Percentiles rank a stretch among this genome's conserved stretches.
phyloP scores from a whole-genome alignment of 1,284 basidiomycete species.

The Nidula niveotomentosa region DNA sequence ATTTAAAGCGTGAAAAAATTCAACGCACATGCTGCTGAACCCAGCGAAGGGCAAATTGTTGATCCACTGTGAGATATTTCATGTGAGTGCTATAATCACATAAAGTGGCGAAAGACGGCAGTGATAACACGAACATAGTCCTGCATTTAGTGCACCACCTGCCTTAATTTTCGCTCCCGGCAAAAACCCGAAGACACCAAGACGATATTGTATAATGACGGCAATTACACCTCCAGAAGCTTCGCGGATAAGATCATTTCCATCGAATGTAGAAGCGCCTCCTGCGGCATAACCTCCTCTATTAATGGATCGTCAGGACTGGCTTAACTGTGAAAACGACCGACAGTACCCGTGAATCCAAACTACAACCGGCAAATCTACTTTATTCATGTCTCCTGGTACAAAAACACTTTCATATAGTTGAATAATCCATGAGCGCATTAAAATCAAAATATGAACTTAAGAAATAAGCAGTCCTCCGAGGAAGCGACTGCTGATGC shows the following conservation, averaged over 20 bases:
- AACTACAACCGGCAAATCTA: conserved; percentile 34
- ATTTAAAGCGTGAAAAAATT: neutral
- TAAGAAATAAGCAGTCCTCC: conserved; percentile 43
- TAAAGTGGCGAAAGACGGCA: neutral
- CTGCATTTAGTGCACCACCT: conserved; percentile 33
- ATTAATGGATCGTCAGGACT: neutral
- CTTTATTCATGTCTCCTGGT: conserved; percentile 14
- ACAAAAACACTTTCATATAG: conserved; percentile 22
- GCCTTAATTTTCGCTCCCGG: conserved; percentile 29
- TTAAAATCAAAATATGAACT: conserved; percentile 19
- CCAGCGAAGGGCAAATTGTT: conserved; percentile 40
- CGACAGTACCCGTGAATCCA: conserved; percentile 38
- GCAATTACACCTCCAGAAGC: conserved; percentile 27
- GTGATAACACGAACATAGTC: conserved; percentile 24
- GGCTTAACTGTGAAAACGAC: neutral
- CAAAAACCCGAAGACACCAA: conserved; percentile 42
- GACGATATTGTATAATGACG: conserved; percentile 38
- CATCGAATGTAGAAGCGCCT: conserved; percentile 15
- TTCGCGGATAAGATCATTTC: conserved; percentile 21
- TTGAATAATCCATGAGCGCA: neutral
- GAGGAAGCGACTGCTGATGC: conserved; percentile 8
- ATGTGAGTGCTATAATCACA: neutral
- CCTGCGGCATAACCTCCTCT: conserved; percentile 27
- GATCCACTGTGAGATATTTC: conserved; percentile 28
- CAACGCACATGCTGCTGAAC: conserved; percentile 34